Percentiles rank a stretch among this genome's conserved stretches.
These are phyloP conservation scores for Xylaria scruposa DNA, from an alignment of 495 filamentous ascomycete species.

Conservation along the genomic window DNA sequence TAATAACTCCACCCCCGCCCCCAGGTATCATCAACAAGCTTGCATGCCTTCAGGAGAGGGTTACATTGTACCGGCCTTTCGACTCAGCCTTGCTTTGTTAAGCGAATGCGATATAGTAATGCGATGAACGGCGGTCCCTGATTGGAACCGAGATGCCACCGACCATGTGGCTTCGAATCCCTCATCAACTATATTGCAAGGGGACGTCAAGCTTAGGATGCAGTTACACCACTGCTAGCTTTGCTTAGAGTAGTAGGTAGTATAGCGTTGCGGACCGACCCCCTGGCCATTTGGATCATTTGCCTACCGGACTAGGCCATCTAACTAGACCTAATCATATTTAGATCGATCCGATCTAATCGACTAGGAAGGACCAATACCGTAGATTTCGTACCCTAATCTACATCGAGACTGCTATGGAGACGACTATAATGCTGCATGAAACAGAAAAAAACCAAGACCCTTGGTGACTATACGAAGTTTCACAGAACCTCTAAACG, in stretches of 20 bases:
- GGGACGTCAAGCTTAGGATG: background rate
- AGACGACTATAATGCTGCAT: background rate
- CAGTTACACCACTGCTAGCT: background rate
- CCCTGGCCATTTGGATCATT: background rate
- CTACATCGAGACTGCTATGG: slow-evolving; percentile 3
- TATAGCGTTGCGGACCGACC: background rate
- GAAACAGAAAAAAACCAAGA: background rate
- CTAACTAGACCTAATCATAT: background rate
- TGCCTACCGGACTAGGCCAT: background rate
- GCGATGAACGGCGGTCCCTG: background rate
- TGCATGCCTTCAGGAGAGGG: slow-evolving; percentile 2
- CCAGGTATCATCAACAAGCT: background rate
- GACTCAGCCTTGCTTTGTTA: background rate
- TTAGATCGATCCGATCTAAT: background rate
- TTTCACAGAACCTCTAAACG: background rate
- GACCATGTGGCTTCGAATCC: background rate
- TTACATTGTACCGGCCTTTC: background rate
- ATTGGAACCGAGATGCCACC: slow-evolving; percentile 15
- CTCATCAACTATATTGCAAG: slow-evolving; percentile 2
- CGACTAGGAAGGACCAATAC: background rate
- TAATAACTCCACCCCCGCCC: background rate
- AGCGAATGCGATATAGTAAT: background rate
- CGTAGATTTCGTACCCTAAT: background rate
- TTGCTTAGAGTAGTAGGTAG: slow-evolving; percentile 16
- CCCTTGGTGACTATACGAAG: too few relatives aligned